Base-by-base conservation (phyloP, 2,329 filamentous ascomycete species). In the Ascochyta lentis region DNA sequence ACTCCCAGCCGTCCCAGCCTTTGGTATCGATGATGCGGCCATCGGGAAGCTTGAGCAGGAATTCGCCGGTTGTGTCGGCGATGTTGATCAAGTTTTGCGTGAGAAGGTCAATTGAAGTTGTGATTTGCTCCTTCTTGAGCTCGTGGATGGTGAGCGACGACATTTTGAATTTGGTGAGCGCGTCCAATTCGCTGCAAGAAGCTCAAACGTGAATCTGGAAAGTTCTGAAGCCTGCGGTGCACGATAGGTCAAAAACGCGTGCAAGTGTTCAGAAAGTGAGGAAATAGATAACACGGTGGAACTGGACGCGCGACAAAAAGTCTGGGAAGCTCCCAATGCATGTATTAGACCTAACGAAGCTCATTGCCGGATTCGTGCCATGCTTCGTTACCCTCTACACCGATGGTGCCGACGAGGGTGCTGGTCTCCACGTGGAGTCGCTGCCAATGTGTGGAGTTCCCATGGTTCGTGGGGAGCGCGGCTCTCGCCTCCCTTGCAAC, bases 1-100 rank as follows among this genome's bases (percentile, higher is more conserved):
- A 91, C 77, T 92, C 89, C 90, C 90, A 93, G 69, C 88, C 88
- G 60, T 89, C 84, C 90, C 90, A 94, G 54, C 89, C 89, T 76
- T 94, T 94, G 54, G 90, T 92, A 75, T 93, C 90, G 69, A 94
- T 92, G 45, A 92, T 80, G 33, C 88, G 84, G 54, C 90, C 90
- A 66, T 93, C 89, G 2, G 83, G 80, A 33, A 94, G 82, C 19
- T 81, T 86, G 56, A 92, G 79, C 23, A 93, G 80, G 72, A 92
- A 93, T 68, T 90, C 82, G 45, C 90, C 90, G 0, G 88, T 90
- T 35, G 81, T 83, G 77, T 94, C 90, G 67, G 86, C 85, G 76
- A 93, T 92, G 75, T 90, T 90, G 72, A 93, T 83, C 38, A 94
- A 81, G 68, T 90, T 90, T 69, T 88, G 77, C 65, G 91, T 92